Evolutionary conservation across 805 yeast genomes (phyloP).

Genomic region (Myxozyma neotropica): DNA sequence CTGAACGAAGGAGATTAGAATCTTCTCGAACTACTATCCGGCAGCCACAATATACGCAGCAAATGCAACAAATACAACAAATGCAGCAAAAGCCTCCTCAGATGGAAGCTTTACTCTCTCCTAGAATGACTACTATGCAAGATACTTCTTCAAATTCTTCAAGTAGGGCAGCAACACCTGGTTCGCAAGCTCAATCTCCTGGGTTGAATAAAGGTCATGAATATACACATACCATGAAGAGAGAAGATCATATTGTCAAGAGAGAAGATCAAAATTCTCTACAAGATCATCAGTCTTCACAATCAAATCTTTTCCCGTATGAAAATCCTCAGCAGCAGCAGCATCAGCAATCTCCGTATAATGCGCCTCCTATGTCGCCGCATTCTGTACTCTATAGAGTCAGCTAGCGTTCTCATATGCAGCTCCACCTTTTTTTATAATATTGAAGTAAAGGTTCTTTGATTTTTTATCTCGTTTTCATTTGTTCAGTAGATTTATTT

Average conservation of each 20-base stretch:
- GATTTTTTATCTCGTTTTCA: no score
- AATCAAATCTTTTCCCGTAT: neutral
- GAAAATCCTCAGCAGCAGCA: neutral
- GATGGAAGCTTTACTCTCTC: no score
- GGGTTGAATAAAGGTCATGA: neutral
- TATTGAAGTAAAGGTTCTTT: no score
- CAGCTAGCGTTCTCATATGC: neutral
- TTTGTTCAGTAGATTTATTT: no score
- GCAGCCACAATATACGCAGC: slow-evolving; percentile 22
- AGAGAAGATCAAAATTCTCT: neutral
- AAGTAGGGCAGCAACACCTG: neutral
- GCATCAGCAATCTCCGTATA: slow-evolving; percentile 2
- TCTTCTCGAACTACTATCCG: slow-evolving; percentile 11
- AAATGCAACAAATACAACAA: slow-evolving; percentile 17
- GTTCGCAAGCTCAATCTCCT: neutral
- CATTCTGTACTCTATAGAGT: neutral
- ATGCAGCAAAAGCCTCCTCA: slow-evolving; percentile 1
- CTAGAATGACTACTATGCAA: neutral
- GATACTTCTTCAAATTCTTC: neutral
- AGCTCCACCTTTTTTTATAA: neutral
- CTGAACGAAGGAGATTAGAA: slow-evolving; percentile 38
- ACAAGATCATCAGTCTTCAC: neutral
- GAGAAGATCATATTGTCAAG: neutral
- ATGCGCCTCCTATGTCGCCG: neutral
- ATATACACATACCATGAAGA: neutral